Conservation (phyloP, 148 eudicot genomes). For the Rhododendron mucronatum region DNA sequence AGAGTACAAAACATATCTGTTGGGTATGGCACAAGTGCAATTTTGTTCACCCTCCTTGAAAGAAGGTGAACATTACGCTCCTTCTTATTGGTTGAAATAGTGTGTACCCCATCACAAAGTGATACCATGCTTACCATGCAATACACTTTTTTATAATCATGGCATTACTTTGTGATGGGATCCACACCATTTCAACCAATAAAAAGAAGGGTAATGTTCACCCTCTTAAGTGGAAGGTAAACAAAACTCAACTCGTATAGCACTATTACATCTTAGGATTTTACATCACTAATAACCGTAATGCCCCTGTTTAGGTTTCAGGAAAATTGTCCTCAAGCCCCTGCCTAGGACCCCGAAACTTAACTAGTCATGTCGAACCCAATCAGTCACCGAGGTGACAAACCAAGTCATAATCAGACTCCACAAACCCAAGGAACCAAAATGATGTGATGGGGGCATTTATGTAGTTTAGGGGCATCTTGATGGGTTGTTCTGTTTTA, state of each 20-base stretch:
- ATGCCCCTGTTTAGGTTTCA: background rate
- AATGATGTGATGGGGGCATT: background rate
- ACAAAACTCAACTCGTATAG: too few relatives aligned
- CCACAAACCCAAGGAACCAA: background rate
- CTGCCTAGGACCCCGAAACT: background rate
- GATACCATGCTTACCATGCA: too few relatives aligned
- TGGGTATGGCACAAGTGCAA: too few relatives aligned
- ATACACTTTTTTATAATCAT: too few relatives aligned
- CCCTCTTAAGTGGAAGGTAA: too few relatives aligned
- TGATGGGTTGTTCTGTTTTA: background rate
- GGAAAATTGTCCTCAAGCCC: background rate
- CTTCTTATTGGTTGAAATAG: too few relatives aligned
- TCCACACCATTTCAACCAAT: too few relatives aligned
- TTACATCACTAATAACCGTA: background rate
- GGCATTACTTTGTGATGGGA: too few relatives aligned
- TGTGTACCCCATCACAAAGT: too few relatives aligned
- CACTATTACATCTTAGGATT: background rate
- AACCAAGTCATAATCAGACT: background rate
- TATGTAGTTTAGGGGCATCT: background rate
- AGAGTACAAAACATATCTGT: background rate
- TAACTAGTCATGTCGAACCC: background rate
- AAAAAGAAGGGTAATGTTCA: too few relatives aligned
- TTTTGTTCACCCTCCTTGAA: too few relatives aligned
- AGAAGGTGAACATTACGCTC: too few relatives aligned
- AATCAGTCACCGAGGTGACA: background rate